A percentile compares a stretch with the other conserved stretches of the same genome.
These are phyloP conservation scores for Eucalyptus decipiens DNA, from an alignment of 345 rosid species.

Conservation along the genomic window DNA sequence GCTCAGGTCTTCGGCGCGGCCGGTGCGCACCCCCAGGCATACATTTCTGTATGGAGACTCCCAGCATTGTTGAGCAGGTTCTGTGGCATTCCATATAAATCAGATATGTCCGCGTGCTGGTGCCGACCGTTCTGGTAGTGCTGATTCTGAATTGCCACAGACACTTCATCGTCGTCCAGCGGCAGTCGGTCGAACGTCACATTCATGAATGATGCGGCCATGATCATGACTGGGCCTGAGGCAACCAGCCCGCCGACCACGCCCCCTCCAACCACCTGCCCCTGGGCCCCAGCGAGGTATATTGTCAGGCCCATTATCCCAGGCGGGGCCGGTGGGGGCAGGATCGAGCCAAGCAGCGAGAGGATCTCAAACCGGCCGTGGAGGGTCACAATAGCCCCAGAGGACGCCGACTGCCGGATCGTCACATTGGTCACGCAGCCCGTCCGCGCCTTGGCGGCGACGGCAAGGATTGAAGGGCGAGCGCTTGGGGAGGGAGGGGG, in stretches of 20 bases:
- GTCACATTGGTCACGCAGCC: conserved; percentile 46
- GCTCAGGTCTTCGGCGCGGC: conserved; percentile 30
- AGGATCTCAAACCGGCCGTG: conserved; percentile 96
- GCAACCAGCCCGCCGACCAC: conserved; percentile 76
- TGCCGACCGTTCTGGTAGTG: conserved; percentile 35
- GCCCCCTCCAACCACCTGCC: conserved; percentile 87
- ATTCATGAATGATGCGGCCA: conserved; percentile 92
- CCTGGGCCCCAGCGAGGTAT: conserved; percentile 81
- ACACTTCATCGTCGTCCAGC: conserved; percentile 37
- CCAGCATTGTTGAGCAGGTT: conserved; percentile 57
- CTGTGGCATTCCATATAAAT: conserved; percentile 53
- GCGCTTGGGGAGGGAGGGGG: conserved; percentile 29
- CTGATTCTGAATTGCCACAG: conserved; percentile 6
- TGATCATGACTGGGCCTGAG: conserved; percentile 82
- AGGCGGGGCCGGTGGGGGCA: conserved; percentile 88
- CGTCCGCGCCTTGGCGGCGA: conserved; percentile 11
- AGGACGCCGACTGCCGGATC: conserved; percentile 61
- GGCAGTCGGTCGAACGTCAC: conserved; percentile 89
- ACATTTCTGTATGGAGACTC: conserved; percentile 36
- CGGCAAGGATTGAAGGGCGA: conserved; percentile 1
- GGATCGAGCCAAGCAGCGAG: conserved; percentile 75
- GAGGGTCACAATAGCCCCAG: conserved; percentile 77
- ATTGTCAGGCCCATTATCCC: conserved; percentile 80
- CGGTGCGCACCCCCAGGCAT: conserved; percentile 49
- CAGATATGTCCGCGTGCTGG: conserved; percentile 42